Evolutionary conservation across 306 rosid species (phyloP), one percentile per base, ranked within the genome.

Genomic region (Prunus campanulata): DNA sequence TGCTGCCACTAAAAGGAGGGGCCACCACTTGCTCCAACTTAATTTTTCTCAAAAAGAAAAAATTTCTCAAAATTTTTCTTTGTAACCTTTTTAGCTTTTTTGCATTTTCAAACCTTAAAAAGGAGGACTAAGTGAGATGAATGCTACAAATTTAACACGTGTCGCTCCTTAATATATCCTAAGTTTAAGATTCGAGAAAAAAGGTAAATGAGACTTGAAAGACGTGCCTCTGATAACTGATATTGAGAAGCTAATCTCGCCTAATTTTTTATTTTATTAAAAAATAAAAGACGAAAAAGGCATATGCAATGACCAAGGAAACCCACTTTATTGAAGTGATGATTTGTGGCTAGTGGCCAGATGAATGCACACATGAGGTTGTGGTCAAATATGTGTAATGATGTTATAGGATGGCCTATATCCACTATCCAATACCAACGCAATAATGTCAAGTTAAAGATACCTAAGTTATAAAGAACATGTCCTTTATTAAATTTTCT

Each of bases 101-200:
- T 13, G 24, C 0, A 10, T 16, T 30, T 11, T 78, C 76, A 60
- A 74, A 79, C 83, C 71, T 66, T 71, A 30, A 68, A 46, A 65
- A 50, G 65, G 77, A 50, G 62, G 72, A 62, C 78, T 85, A 54
- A 82, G 29, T 50, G 74, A 68, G 74, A 77, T 81, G 62, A 74
- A 82, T 78, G 70, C 81, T 60, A 54, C 88, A 89, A 24, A 24
- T 59, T 39, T 80, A 86, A 86, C 91, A 86, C 88, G 86, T 88
- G 90, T 83, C 49, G 49, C 79, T 66, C 74, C 77, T 16, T 19
- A 64, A 66, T 62, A 74, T 69, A 78, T 79, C 78, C 72, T 48
- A 67, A 65, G 72, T 74, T 30, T 74, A 64, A 78, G 79, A 78
- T 59, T 24, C 16, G 3, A 3, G 16, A 3, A 24, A 24, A 59